Conservation (phyloP, 805 yeast genomes). For the Wickerhamiella sorbophila region DNA sequence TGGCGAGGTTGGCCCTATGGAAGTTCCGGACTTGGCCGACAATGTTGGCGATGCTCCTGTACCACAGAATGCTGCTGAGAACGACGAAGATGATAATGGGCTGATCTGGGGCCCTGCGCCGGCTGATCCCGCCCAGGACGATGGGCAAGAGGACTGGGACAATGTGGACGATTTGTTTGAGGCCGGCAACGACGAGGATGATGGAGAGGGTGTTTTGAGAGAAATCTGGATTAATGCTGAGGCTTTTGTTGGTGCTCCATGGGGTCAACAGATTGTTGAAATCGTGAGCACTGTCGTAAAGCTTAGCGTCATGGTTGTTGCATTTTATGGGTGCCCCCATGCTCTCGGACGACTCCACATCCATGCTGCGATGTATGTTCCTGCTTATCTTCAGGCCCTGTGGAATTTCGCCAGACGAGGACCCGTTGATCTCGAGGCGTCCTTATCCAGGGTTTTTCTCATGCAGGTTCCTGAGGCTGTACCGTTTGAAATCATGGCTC, state of each 20-base stretch:
- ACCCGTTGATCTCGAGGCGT: background rate
- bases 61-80: background rate
- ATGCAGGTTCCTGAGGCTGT: background rate
- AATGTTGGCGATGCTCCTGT: background rate
- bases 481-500: background rate
- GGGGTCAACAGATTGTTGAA: background rate
- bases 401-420: background rate
- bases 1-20: constrained; percentile 14
- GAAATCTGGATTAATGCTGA: background rate
- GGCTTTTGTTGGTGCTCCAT: constrained; percentile 1
- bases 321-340: constrained; percentile 2
- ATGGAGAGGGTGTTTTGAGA: background rate
- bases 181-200: constrained; percentile 7
- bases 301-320: background rate
- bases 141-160: constrained; percentile 2
- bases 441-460: background rate
- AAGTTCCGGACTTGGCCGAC: constrained; percentile 1
- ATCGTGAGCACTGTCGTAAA: background rate
- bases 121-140: constrained; percentile 2
- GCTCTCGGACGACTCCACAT: background rate
- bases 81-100: too few species aligned
- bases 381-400: background rate
- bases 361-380: background rate
- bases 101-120: too few species aligned
- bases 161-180: constrained; percentile 5